Evolutionary conservation across 2,329 filamentous ascomycete genomes (phyloP).

Genomic region (Fusarium beomiforme): DNA sequence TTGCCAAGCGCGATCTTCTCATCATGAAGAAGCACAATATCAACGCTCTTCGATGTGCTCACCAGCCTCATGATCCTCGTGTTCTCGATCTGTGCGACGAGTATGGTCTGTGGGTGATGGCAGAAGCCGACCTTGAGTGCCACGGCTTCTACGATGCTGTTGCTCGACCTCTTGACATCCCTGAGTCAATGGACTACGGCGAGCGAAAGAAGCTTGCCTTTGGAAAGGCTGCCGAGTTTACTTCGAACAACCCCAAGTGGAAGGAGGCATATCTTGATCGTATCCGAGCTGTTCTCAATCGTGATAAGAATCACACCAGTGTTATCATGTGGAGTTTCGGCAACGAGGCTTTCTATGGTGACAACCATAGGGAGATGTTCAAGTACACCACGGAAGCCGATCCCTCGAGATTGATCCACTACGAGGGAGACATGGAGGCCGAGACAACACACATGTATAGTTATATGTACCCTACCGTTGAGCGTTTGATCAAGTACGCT

Average conservation of each 20-base stretch:
- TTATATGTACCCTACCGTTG: constrained; percentile 71
- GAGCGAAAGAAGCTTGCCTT: constrained; percentile 68
- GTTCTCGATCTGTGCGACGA: constrained; percentile 71
- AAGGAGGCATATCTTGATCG: constrained; percentile 74
- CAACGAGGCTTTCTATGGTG: constrained; percentile 78
- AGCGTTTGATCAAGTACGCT: constrained; percentile 59
- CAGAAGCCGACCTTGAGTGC: constrained; percentile 62
- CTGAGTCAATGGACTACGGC: constrained; percentile 67
- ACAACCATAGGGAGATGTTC: constrained; percentile 75
- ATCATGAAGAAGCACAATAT: constrained; percentile 78
- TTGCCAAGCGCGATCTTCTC: constrained; percentile 68
- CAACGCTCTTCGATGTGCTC: constrained; percentile 75
- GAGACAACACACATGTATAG: constrained; percentile 72
- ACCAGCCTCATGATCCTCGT: constrained; percentile 72
- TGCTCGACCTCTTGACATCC: constrained; percentile 61
- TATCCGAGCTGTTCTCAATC: constrained; percentile 69
- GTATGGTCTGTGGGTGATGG: constrained; percentile 70
- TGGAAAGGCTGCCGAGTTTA: constrained; percentile 64
- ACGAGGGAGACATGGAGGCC: constrained; percentile 71
- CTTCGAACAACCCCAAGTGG: constrained; percentile 70
- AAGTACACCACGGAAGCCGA: constrained; percentile 68
- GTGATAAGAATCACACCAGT: constrained; percentile 77
- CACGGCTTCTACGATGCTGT: constrained; percentile 64
- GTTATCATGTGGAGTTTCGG: constrained; percentile 79
- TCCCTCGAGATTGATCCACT: constrained; percentile 68